These are phyloP conservation scores for Tagetes patula DNA, from an alignment of 129 eudicot species.

Conservation along the genomic window DNA sequence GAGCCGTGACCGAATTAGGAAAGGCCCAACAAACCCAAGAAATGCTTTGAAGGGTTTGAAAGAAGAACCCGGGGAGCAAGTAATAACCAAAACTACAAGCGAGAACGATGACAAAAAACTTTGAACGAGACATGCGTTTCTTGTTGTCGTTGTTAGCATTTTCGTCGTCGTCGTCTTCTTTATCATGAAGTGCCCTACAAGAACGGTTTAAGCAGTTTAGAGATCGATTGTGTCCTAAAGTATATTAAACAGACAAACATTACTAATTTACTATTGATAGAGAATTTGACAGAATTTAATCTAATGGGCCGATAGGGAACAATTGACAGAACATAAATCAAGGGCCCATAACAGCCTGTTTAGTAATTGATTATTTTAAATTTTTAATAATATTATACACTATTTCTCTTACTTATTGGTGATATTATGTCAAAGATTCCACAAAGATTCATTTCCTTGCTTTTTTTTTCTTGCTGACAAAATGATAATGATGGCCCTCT, in stretches of 20 bases:
- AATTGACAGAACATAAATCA: no score
- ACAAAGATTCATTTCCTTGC: constrained; percentile 18
- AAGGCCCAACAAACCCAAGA: constrained; percentile 68
- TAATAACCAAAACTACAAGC: constrained; percentile 64
- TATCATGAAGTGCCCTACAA: constrained; percentile 59
- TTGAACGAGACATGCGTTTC: constrained; percentile 50
- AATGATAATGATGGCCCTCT: not conserved
- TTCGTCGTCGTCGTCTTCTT: constrained; percentile 28
- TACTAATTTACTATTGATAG: no score
- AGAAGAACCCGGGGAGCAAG: constrained; percentile 62
- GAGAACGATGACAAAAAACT: constrained; percentile 62
- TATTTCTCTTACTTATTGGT: not conserved
- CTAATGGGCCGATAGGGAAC: no score
- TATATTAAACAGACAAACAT: no score
- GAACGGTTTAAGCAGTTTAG: no score
- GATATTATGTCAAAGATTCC: not conserved
- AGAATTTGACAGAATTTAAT: no score
- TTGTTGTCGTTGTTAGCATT: not conserved
- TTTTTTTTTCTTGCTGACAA: constrained; percentile 20
- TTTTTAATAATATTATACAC: not conserved
- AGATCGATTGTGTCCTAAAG: no score
- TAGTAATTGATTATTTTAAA: no score
- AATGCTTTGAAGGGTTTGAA: constrained; percentile 55
- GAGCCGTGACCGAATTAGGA: constrained; percentile 70
- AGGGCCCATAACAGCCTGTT: no score